A percentile compares a stretch with the other conserved stretches of the same genome.
phyloP scores from a whole-genome alignment of 371 early-diverging fungal species.

The Apophysomyces trapeziformis region DNA sequence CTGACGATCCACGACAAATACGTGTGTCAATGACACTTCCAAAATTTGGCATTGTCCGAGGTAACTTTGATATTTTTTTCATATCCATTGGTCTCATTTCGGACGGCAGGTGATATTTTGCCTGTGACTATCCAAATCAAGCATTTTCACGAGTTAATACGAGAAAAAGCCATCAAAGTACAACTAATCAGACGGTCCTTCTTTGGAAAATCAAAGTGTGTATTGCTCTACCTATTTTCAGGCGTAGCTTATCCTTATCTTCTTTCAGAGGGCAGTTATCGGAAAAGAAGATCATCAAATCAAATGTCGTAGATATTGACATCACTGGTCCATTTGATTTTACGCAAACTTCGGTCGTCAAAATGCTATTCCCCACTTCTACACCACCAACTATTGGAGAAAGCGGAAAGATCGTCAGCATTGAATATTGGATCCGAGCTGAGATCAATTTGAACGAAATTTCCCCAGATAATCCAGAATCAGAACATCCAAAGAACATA shows the following conservation, averaged over 20 bases:
- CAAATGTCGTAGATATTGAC: conserved; percentile 23
- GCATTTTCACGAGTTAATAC: conserved; percentile 25
- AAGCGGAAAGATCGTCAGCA: conserved; percentile 33
- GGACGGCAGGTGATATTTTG: conserved; percentile 41
- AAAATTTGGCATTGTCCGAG: conserved; percentile 48
- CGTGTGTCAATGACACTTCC: conserved; percentile 33
- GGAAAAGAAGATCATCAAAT: conserved; percentile 14
- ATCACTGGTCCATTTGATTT: conserved; percentile 25
- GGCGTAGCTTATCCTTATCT: not conserved
- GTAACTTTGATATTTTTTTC: conserved; percentile 21
- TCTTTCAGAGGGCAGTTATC: conserved; percentile 2
- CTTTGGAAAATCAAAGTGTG: conserved; percentile 22
- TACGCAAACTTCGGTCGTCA: conserved; percentile 24
- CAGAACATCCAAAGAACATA: conserved; percentile 22
- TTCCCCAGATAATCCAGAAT: conserved; percentile 16
- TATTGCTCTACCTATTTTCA: not conserved
- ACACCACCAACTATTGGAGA: conserved; percentile 33
- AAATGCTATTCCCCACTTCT: conserved; percentile 36
- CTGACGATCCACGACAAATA: conserved; percentile 24
- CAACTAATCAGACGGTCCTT: conserved; percentile 20
- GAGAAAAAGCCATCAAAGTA: conserved; percentile 19
- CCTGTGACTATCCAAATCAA: conserved; percentile 38
- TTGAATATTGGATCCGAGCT: conserved; percentile 42
- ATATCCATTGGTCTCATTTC: not conserved
- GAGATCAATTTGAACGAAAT: conserved; percentile 40